phyloP scores from a whole-genome alignment of 2,329 filamentous ascomycete species.

The Coniochaeta prunicola region DNA sequence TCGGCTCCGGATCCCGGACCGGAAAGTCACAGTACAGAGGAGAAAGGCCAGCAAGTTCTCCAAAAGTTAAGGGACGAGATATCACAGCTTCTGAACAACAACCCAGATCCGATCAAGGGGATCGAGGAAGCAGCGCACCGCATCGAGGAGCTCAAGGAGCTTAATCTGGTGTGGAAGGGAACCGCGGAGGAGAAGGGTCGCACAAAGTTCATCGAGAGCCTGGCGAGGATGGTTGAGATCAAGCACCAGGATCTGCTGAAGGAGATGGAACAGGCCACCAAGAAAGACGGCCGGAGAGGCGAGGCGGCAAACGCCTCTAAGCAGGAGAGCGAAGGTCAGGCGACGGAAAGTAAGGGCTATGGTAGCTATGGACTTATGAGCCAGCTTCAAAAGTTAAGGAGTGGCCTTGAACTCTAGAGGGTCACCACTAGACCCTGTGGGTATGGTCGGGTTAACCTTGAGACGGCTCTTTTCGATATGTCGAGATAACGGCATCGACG shows the following conservation, averaged over 20 bases:
- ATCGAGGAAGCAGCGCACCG: conserved; percentile 66
- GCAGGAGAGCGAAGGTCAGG: conserved; percentile 25
- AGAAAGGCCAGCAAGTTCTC: conserved; percentile 79
- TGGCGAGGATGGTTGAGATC: conserved; percentile 81
- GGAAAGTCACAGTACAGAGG: conserved; percentile 63
- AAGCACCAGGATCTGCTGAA: conserved; percentile 45
- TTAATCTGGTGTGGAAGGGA: conserved; percentile 86
- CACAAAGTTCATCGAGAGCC: conserved; percentile 68
- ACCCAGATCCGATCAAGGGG: conserved; percentile 51
- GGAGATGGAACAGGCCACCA: conserved; percentile 36
- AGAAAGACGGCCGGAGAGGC: not conserved
- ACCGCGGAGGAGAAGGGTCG: conserved; percentile 90
- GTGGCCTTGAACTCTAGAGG: conserved; percentile 10
- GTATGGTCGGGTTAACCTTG: conserved; percentile 2
- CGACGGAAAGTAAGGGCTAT: conserved; percentile 44
- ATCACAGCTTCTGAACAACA: conserved; percentile 45
- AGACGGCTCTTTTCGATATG: not conserved
- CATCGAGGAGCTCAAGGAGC: conserved; percentile 68
- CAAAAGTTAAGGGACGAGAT: conserved; percentile 67
- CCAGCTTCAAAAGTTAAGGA: conserved; percentile 54
- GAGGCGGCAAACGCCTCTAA: not conserved
- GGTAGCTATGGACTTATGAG: conserved; percentile 56
- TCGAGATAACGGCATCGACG: not conserved
- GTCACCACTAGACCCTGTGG: too few species aligned
- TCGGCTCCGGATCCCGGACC: conserved; percentile 72